Evolutionary conservation across 495 filamentous ascomycete species (phyloP), one percentile per base, ranked within the genome.

Genomic region (Podospora didyma): DNA sequence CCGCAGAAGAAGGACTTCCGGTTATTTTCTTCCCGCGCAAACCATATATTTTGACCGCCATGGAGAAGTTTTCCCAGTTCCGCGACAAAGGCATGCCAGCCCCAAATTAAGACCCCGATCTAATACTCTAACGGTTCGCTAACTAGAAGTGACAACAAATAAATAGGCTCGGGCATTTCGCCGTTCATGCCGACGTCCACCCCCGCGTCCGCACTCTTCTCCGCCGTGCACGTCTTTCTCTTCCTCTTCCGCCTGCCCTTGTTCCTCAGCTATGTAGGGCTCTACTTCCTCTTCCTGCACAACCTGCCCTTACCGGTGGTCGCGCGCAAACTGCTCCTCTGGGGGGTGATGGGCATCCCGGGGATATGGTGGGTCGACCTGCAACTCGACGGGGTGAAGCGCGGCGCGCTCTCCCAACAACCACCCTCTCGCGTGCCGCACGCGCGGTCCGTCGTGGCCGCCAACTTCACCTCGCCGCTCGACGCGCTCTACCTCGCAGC

Each of bases 61-160:
- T 98, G 94, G 94, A 98, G 82, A 97, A 96, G 72, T 97, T 90
- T 71, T 93, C 91, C 10, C 92, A 97, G 69, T 99, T 89, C 62
- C 86, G 94, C 54, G 94, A 99, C 75, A 83, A 89, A 83, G 94
- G 94, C 87, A 78, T 61, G 76, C 67, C 11, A 20, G n/a, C 17
- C 41, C 49, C n/a, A 42, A 20, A 6, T 22, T 54, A 16, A 3
- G 48, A 45, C 20, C 46, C 23, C 39, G 19, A 7, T 28, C 39
- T 39, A 47, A 6, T 57, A 14, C 35, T 9, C 23, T 20, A 2
- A 10, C 22, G 11, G 21, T 5, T 46, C 46, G 21, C 44, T 62
- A 54, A 62, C 55, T 7, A 6, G 17, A 2, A 49, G 44, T 41
- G 46, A 10, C 20, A 50, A 50, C 67, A n/a, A n/a, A n/a, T n/a